These are phyloP conservation scores for Nitzschia inconspicua DNA, from an alignment of 108 stramenopile genomes.

Conservation along the genomic window DNA sequence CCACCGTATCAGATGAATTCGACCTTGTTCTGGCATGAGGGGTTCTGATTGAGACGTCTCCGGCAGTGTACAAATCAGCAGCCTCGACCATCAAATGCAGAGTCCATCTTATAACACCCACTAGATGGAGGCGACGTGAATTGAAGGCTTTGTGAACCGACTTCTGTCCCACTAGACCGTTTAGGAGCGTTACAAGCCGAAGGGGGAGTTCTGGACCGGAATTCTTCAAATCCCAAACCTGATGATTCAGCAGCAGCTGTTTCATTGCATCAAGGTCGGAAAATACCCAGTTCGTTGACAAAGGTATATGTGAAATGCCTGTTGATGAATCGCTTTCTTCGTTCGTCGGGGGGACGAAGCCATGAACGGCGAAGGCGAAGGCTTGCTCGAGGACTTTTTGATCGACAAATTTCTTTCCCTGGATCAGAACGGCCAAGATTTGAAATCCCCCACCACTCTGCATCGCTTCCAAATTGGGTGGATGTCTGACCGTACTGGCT, in stretches of 20 bases:
- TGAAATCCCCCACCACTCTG: constrained; percentile 82
- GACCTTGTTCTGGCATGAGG: constrained; percentile 3
- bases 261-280: constrained; percentile 90
- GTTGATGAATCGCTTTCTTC: constrained; percentile 2
- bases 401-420: constrained; percentile 76
- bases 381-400: constrained; percentile 75
- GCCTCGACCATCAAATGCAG: constrained; percentile 87
- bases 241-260: constrained; percentile 83
- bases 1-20: constrained; percentile 5
- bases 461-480: constrained; percentile 80
- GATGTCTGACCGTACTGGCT: constrained; percentile 66
- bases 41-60: constrained; percentile 20
- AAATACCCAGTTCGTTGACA: constrained; percentile 75
- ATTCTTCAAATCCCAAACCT: constrained; percentile 82
- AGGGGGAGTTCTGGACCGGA: constrained; percentile 71
- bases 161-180: constrained; percentile 73
- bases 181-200: constrained; percentile 68
- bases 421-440: constrained; percentile 72
- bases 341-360: constrained; percentile 51
- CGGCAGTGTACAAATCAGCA: constrained; percentile 70
- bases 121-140: constrained; percentile 77
- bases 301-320: constrained; percentile 16
- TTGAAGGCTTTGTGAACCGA: constrained; percentile 84
- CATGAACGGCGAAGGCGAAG: constrained; percentile 83
- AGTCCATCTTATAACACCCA: constrained; percentile 83